phyloP scores from a whole-genome alignment of 768 basidiomycete species.

The Phlebiopsis gigantea region DNA sequence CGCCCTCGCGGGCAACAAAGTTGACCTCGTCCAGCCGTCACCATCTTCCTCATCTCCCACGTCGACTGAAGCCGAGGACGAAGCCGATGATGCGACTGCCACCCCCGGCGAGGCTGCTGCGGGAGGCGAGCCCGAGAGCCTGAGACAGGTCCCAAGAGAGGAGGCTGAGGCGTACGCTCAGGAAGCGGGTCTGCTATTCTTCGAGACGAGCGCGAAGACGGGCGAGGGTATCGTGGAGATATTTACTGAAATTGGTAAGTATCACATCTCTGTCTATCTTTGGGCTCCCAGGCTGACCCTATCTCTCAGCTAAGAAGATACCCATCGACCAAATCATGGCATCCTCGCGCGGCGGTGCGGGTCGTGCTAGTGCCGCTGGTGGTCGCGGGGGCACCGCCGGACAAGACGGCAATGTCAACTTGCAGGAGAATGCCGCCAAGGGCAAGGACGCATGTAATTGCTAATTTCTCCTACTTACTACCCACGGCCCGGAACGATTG shows the following conservation, averaged over 20 bases:
- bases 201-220: conserved; percentile 97
- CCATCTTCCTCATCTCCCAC: conserved; percentile 43
- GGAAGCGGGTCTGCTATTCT: conserved; percentile 92
- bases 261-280: neutral
- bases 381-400: conserved; percentile 45
- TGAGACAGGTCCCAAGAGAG: conserved; percentile 88
- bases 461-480: conserved; percentile 32
- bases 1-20: conserved; percentile 96
- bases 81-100: conserved; percentile 88
- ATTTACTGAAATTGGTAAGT: conserved; percentile 94
- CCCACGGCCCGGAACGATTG: neutral
- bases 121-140: conserved; percentile 58
- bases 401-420: conserved; percentile 59
- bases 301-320: conserved; percentile 64
- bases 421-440: conserved; percentile 63
- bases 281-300: neutral
- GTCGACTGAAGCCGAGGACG: conserved; percentile 74
- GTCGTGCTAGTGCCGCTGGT: conserved; percentile 54
- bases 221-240: conserved; percentile 94
- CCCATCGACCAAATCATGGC: conserved; percentile 94
- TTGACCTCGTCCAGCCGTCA: conserved; percentile 78
- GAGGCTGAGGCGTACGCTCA: conserved; percentile 90
- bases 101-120: conserved; percentile 67
- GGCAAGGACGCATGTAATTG: conserved; percentile 80
- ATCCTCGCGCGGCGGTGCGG: conserved; percentile 65